Evolutionary conservation across 2,329 filamentous ascomycete species (phyloP), one percentile per base, ranked within the genome.

Genomic region (Cladosporium velox): DNA sequence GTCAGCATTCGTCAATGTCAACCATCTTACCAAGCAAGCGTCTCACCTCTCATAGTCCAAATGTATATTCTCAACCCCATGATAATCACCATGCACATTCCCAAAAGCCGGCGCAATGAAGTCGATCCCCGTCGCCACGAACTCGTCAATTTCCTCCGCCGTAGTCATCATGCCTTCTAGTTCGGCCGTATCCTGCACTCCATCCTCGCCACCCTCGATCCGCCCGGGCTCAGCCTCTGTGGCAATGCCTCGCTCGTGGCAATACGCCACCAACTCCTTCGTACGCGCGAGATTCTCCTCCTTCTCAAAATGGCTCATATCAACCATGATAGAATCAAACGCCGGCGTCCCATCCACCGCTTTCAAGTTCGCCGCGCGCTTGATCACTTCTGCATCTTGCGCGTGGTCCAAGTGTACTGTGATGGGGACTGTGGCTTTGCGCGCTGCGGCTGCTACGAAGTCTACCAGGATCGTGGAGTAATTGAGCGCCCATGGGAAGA

Each of bases 51-150:
- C 85, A 74, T 86, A 89, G 72, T 90, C 88, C 21, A 90, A 76
- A 74, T 84, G 81, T 28, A 79, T 78, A 32, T 89, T 90, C 18
- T 85, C 78, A 0, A 86, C 84, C 0, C 89, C 89, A 77, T 92
- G 91, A 77, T 92, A 92, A 71, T 88, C 86, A 6, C 90, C 90
- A 77, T 92, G 90, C 54, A 92, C 87, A 72, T 92, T 92, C 3
- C 90, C 90, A 78, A 92, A 91, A 0, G 89, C 89, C 0, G 90
- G 90, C 2, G 90, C 90, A 15, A 93, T 79, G 80, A 89, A 89
- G 72, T 92, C 88, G 72, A 92, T 90, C 0, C 89, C 90, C 12
- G 89, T 90, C 2, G 81, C 84, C 4, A 91, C 84, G 71, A 93
- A 92, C 72, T 91, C 87, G 68, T 87, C 83, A 8, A 88, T 88